Conservation (phyloP, 1,139 yeast genomes). For the Yamadazyma pseudoaaseri region DNA sequence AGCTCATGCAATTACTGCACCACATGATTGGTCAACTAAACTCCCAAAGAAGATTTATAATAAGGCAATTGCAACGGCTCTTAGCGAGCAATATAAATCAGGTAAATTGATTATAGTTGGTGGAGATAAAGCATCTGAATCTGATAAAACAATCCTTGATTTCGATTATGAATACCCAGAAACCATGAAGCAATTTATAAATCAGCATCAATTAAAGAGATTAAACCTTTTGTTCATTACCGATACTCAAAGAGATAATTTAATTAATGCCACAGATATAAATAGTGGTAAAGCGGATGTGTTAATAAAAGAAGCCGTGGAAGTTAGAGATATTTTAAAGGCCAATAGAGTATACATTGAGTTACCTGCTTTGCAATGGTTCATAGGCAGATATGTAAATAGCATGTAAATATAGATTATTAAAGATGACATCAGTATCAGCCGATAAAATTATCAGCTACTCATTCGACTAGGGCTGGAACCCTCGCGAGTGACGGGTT, state of each 20-base stretch:
- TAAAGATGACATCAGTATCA: no score
- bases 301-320: conserved; percentile 72
- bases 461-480: conserved; percentile 1
- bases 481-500: conserved; percentile 1
- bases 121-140: conserved; percentile 29
- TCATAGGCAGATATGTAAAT: conserved; percentile 32
- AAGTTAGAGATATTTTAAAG: conserved; percentile 80
- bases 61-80: conserved; percentile 75
- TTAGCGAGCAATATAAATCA: conserved; percentile 72
- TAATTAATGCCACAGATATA: conserved; percentile 50
- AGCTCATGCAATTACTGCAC: conserved; percentile 88
- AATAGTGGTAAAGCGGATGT: conserved; percentile 54
- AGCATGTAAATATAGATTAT: conserved; percentile 5
- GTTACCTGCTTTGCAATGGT: conserved; percentile 66
- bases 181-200: conserved; percentile 60
- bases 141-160: conserved; percentile 35
- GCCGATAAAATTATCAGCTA: no score
- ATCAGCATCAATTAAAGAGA: conserved; percentile 51
- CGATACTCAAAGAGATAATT: conserved; percentile 50
- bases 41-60: conserved; percentile 74
- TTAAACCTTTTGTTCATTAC: conserved; percentile 69
- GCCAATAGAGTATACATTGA: conserved; percentile 80
- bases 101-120: conserved; percentile 77
- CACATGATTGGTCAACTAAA: conserved; percentile 85
- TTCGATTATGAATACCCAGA: conserved; percentile 46